Evolutionary conservation across 352 stramenopile genomes (phyloP).

Genomic region (Elongisporangium prolatum): DNA sequence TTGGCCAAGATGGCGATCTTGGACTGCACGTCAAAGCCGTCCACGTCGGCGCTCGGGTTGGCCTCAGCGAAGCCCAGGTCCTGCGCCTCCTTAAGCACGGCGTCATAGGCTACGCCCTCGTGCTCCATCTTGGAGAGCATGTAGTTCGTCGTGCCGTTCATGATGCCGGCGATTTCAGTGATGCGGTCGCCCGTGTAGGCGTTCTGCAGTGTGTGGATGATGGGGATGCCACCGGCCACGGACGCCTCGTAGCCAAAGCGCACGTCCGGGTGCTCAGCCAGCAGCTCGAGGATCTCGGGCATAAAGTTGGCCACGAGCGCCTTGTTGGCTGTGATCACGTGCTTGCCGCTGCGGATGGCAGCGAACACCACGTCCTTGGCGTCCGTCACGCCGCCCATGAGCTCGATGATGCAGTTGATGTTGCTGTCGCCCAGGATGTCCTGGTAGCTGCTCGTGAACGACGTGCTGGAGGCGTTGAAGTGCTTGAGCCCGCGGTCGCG

Average conservation of each 20-base stretch:
- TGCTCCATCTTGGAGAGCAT: slow-evolving; percentile 98
- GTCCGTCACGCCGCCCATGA: slow-evolving; percentile 94
- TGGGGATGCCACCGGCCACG: slow-evolving; percentile 95
- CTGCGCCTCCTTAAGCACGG: slow-evolving; percentile 92
- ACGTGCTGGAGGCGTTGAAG: slow-evolving; percentile 37
- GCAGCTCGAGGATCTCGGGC: slow-evolving; percentile 84
- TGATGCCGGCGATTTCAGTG: slow-evolving; percentile 92
- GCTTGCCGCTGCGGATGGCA: slow-evolving; percentile 88
- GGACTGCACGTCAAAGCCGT: slow-evolving; percentile 94
- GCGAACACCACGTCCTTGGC: slow-evolving; percentile 93
- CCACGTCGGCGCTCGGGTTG: slow-evolving; percentile 94
- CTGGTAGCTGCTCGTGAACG: slow-evolving; percentile 62
- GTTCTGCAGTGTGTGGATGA: slow-evolving; percentile 94
- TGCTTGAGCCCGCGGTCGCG: slow-evolving; percentile 71
- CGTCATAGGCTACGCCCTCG: slow-evolving; percentile 89
- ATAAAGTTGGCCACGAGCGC: slow-evolving; percentile 93
- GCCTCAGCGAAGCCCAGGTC: slow-evolving; percentile 91
- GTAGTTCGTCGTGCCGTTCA: slow-evolving; percentile 98
- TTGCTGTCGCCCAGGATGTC: slow-evolving; percentile 89
- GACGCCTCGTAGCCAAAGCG: slow-evolving; percentile 94
- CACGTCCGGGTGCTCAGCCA: slow-evolving; percentile 72
- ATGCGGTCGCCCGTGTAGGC: slow-evolving; percentile 92
- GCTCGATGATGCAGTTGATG: slow-evolving; percentile 96
- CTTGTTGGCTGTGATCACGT: slow-evolving; percentile 98
- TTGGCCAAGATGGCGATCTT: slow-evolving; percentile 96